Evolutionary conservation across 139 green algal species (phyloP).

Genomic region (Yamagishiella unicocca): DNA sequence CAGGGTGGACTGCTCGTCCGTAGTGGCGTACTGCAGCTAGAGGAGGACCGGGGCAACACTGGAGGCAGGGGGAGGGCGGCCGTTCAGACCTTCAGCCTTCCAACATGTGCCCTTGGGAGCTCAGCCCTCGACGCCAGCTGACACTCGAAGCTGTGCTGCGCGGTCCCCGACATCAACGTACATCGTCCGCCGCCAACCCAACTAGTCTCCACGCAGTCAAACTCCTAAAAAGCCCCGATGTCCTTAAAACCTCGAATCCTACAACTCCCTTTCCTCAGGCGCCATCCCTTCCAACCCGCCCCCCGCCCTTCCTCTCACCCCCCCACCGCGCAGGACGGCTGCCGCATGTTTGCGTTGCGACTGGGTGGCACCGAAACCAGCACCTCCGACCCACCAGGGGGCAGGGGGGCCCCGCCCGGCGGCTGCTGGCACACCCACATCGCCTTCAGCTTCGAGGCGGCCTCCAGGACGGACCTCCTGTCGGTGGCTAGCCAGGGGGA

Average conservation of each 20-base stretch:
- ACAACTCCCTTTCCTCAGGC: neutral
- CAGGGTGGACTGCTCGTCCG: neutral
- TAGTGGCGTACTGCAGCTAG: neutral
- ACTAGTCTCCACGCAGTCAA: neutral
- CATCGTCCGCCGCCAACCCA: no score
- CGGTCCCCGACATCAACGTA: no score
- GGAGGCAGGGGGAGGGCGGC: neutral
- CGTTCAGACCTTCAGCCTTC: neutral
- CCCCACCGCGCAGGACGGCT: conserved; percentile 14
- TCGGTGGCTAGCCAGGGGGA: neutral
- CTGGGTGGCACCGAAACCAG: neutral
- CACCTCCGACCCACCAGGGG: no score
- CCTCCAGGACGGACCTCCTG: conserved; percentile 49
- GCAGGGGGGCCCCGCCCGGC: neutral
- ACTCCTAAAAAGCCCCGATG: neutral
- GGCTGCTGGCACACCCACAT: conserved; percentile 41
- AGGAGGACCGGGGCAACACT: neutral
- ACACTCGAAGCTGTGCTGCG: no score
- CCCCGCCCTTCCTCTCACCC: neutral
- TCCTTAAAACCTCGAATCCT: neutral
- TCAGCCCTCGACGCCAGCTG: no score
- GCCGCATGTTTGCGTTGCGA: neutral
- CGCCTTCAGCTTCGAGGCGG: conserved; percentile 60
- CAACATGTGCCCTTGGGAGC: neutral
- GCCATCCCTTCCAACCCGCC: neutral